Percentiles rank a stretch among this genome's conserved stretches.
phyloP scores from a whole-genome alignment of 2,329 filamentous ascomycete genomes.

The Alternaria tenuissima region DNA sequence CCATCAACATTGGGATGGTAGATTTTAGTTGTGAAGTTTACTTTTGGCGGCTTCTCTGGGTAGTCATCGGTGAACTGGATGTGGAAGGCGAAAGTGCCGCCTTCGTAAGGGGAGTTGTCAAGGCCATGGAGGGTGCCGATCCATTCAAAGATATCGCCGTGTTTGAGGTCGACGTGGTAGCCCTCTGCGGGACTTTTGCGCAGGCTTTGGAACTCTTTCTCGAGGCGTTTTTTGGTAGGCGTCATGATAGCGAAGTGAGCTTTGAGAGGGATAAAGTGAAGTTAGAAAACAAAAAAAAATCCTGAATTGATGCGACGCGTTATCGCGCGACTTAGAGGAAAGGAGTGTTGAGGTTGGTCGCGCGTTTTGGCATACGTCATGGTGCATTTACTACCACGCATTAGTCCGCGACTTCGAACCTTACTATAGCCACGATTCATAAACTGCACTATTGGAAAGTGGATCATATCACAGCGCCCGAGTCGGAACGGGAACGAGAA shows the following conservation, averaged over 20 bases:
- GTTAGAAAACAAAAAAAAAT: not conserved
- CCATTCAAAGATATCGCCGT: slow-evolving; percentile 9
- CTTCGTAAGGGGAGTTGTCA: not conserved
- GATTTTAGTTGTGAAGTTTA: slow-evolving; percentile 7
- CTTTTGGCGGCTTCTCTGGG: slow-evolving; percentile 3
- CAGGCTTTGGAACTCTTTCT: slow-evolving; percentile 4
- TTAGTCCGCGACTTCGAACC: not conserved
- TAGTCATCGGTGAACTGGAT: slow-evolving; percentile 11
- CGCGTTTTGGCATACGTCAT: not conserved
- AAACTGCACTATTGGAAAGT: not conserved
- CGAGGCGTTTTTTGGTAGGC: slow-evolving; percentile 6
- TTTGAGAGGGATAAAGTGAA: not conserved
- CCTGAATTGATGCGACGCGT: not conserved
- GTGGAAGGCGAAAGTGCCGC: slow-evolving; percentile 3
- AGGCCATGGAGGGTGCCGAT: slow-evolving; percentile 1
- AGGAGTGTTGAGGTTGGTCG: not conserved
- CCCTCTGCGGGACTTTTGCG: not conserved
- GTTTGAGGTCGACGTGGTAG: slow-evolving; percentile 3
- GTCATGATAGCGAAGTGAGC: not conserved
- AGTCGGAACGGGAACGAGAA: too few relatives aligned
- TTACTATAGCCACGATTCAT: not conserved
- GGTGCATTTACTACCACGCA: not conserved
- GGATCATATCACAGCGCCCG: too few relatives aligned
- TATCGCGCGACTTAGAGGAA: not conserved
- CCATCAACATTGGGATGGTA: slow-evolving; percentile 10